phyloP scores from a whole-genome alignment of 306 rosid genomes.

The Hylodesmum podocarpum region DNA sequence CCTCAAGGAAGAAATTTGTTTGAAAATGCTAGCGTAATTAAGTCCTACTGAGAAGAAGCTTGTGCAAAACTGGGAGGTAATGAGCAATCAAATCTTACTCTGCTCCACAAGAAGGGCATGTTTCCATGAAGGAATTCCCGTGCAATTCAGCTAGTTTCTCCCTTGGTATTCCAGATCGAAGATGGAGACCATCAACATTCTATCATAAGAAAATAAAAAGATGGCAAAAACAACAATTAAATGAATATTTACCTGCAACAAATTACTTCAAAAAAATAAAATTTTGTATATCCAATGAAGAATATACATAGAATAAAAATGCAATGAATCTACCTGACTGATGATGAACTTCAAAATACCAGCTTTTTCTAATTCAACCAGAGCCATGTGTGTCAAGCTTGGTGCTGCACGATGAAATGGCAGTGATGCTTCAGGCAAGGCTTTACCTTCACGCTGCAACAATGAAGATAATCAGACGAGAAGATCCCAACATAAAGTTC shows the following conservation, averaged over 20 bases:
- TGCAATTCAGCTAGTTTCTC: conserved; percentile 94
- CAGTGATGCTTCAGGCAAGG: conserved; percentile 92
- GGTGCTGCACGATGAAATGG: conserved; percentile 98
- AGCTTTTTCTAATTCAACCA: conserved; percentile 80
- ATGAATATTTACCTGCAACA: neutral
- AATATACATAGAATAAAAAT: neutral
- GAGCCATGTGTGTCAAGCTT: conserved; percentile 93
- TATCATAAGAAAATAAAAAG: conserved; percentile 41
- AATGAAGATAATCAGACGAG: conserved; percentile 21
- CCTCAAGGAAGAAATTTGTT: conserved; percentile 14
- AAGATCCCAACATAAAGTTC: conserved; percentile 19
- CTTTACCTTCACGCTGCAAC: conserved; percentile 94
- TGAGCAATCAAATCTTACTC: conserved; percentile 65
- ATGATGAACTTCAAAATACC: conserved; percentile 87
- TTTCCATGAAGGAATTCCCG: conserved; percentile 96
- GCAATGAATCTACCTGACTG: conserved; percentile 67
- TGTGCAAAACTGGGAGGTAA: neutral
- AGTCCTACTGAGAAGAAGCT: neutral
- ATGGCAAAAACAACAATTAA: neutral
- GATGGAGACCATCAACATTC: conserved; percentile 99
- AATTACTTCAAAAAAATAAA: neutral
- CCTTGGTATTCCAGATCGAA: conserved; percentile 96
- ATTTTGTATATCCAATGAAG: neutral
- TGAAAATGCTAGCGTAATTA: conserved; percentile 1
- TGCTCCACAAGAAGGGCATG: conserved; percentile 83